A percentile compares a stretch with the other conserved stretches of the same genome.
Conservation (phyloP, 495 filamentous ascomycete species). For the Trichoderma reesei region DNA sequence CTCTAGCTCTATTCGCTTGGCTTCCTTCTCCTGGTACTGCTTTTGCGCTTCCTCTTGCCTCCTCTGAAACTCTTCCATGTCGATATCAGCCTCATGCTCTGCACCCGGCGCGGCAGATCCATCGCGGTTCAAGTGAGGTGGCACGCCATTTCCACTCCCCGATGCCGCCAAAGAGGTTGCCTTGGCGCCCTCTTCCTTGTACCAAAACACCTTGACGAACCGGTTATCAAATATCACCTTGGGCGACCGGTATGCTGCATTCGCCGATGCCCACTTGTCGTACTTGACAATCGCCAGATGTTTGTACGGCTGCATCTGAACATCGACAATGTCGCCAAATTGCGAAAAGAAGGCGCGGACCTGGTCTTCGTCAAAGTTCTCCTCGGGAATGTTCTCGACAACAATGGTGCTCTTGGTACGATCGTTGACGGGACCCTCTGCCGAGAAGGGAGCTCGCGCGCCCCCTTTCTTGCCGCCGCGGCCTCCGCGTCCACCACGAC, state of each 20-base stretch:
- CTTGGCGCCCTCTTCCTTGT: conserved; percentile 43
- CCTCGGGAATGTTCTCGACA: conserved; percentile 85
- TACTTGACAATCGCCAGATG: conserved; percentile 76
- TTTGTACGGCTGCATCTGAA: conserved; percentile 69
- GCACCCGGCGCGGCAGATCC: conserved; percentile 15
- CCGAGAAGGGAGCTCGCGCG: conserved; percentile 60
- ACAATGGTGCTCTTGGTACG: conserved; percentile 71
- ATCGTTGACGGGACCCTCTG: conserved; percentile 65
- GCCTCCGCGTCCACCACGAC: conserved; percentile 14
- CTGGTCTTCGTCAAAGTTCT: conserved; percentile 63
- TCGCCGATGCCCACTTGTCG: conserved; percentile 59
- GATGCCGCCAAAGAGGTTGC: neutral
- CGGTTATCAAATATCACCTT: conserved; percentile 95
- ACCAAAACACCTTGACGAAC: conserved; percentile 97
- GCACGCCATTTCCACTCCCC: conserved; percentile 15
- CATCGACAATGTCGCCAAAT: conserved; percentile 66
- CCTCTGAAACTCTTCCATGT: conserved; percentile 66
- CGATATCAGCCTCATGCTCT: conserved; percentile 47
- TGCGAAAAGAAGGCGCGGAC: conserved; percentile 76
- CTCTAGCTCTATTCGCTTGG: conserved; percentile 65
- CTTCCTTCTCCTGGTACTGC: conserved; percentile 63
- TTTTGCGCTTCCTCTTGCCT: conserved; percentile 75
- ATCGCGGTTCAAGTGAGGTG: conserved; percentile 12
- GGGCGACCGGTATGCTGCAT: conserved; percentile 77
- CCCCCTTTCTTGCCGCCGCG: conserved; percentile 29